Conservation (phyloP, 768 basidiomycete genomes). For the Xerocomellus amylosporus region DNA sequence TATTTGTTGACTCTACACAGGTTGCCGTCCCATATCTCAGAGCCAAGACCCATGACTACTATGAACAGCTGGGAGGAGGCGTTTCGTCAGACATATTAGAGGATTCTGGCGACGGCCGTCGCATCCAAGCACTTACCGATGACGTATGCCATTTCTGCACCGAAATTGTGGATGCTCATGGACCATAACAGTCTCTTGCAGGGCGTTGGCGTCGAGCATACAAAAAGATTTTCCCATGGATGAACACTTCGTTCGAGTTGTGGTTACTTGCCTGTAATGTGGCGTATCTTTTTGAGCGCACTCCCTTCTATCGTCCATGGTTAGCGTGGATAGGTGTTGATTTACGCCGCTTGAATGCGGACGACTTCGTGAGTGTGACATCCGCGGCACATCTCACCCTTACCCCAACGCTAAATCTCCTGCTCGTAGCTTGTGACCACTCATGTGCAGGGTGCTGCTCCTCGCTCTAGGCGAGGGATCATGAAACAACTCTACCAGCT, state of each 20-base stretch:
- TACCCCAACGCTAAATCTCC: background rate
- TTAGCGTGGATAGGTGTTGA: constrained; percentile 81
- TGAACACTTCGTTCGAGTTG: constrained; percentile 74
- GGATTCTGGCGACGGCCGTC: constrained; percentile 46
- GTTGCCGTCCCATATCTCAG: constrained; percentile 87
- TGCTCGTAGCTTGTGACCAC: constrained; percentile 16
- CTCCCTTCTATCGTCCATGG: constrained; percentile 90
- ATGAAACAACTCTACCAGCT: constrained; percentile 45
- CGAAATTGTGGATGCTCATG: constrained; percentile 3
- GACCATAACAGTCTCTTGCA: constrained; percentile 42
- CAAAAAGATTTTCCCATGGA: constrained; percentile 78
- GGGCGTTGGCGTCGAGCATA: constrained; percentile 59
- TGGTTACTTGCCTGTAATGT: constrained; percentile 84
- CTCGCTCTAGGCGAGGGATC: constrained; percentile 35
- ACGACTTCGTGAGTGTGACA: constrained; percentile 64
- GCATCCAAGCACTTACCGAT: constrained; percentile 47
- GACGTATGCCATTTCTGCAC: constrained; percentile 39
- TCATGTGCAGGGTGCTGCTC: constrained; percentile 13
- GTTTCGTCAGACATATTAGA: constrained; percentile 62
- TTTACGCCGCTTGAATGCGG: constrained; percentile 71
- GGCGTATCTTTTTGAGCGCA: constrained; percentile 85
- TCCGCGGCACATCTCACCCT: background rate
- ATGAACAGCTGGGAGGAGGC: constrained; percentile 86
- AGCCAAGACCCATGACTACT: constrained; percentile 87
- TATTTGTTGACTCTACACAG: constrained; percentile 29